Base-by-base conservation (phyloP, 176 grass and related monocot genomes). In the Musa itinerans region DNA sequence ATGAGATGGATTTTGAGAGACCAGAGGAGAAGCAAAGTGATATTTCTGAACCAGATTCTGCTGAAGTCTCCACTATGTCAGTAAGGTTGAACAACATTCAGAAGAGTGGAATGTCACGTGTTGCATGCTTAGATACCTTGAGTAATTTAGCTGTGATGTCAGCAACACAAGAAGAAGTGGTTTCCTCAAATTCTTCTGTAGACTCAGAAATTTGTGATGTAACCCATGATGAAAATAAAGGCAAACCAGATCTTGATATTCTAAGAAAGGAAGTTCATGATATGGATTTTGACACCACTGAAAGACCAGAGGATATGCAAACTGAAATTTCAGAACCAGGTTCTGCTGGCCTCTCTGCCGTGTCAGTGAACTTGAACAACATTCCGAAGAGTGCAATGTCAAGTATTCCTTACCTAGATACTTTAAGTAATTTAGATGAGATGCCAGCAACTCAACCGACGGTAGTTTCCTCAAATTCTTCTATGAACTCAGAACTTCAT, bases 1-100 rank as follows among this genome's bases (percentile, higher is more conserved):
- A 52, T 73, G 81, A 53, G 63, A 72, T 88, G 78, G 77, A 83
- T 62, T 19, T 3, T 63, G 89, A 83, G 83, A 69, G 48, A 69
- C 77, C 82, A 74, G 24, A 63, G 53, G 77, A 34, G 21, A 21
- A 23, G 63, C 66, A 76, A 26, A 21, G 8, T 21, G 63, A 83
- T 52, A 67, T 78, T 76, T 11, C 78, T 78, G 77, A 83, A 85
- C 58, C 34, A 81, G 64, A 29, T 73, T 68, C 78, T 76, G 66
- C 25, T 29, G 54, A 75, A 75, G 67, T 63, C 69, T 80, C 53
- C 15, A 50, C 24, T 24, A 63, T 20, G 20, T 78, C 73, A 62
- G 10, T 69, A 65, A 52, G 48, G 23, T 72, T 81, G 74, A 61
- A 20, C 12, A 52, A 51, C 78, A 74, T 83, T 82, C 65, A 70